Conservation (phyloP, 331 rosid species). For the Quercus lobata region DNA sequence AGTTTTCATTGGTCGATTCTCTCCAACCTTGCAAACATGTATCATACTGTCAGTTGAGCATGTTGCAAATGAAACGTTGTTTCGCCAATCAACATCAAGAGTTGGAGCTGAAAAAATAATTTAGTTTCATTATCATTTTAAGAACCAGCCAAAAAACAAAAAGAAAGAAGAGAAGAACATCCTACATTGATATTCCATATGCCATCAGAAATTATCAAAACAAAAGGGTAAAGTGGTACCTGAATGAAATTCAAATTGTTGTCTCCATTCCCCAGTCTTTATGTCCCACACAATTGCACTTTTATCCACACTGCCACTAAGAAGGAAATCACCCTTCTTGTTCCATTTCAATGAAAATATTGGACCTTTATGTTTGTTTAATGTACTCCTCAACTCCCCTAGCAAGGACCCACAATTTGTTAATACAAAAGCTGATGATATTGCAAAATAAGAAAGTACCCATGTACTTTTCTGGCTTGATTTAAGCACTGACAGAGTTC, state of each 20-base stretch:
- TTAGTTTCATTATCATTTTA: conserved; percentile 6
- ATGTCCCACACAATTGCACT: conserved; percentile 99
- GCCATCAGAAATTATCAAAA: neutral
- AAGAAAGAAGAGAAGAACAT: neutral
- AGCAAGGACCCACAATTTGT: neutral
- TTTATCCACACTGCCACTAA: conserved; percentile 97
- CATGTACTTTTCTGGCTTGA: neutral
- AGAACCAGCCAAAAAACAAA: neutral
- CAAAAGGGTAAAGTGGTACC: conserved; percentile 9
- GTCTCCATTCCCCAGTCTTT: conserved; percentile 85
- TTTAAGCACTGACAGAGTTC: neutral
- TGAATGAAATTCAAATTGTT: conserved; percentile 89
- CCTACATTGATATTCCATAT: neutral
- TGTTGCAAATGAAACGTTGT: conserved; percentile 70
- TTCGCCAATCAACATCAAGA: conserved; percentile 89
- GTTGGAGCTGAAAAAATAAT: conserved; percentile 57
- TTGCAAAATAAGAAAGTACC: neutral
- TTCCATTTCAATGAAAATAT: conserved; percentile 97
- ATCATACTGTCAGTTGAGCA: conserved; percentile 82
- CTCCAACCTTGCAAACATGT: conserved; percentile 82
- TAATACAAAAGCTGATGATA: neutral
- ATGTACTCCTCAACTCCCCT: conserved; percentile 50
- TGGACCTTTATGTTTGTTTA: conserved; percentile 93
- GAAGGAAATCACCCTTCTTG: conserved; percentile 93
- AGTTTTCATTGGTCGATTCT: conserved; percentile 59